phyloP scores from a whole-genome alignment of 1,284 basidiomycete species.

The Xerocomus cyaneibrunnescens region DNA sequence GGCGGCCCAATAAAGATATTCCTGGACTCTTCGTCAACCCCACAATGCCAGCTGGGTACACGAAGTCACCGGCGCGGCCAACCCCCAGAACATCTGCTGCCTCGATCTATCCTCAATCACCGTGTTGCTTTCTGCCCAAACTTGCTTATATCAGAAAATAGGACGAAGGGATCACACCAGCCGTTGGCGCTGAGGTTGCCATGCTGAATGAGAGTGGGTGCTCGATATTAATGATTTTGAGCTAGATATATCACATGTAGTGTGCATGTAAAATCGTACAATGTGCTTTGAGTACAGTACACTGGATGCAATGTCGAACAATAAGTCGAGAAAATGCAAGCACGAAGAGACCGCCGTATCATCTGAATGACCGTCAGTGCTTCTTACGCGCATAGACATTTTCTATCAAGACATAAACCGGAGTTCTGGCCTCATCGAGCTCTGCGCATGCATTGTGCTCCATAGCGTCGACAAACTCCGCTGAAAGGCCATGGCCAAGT shows the following conservation, averaged over 20 bases:
- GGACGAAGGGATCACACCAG: background rate
- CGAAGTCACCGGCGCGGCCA: too few species aligned
- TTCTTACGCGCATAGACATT: constrained; percentile 59
- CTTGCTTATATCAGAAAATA: background rate
- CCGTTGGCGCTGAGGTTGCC: background rate
- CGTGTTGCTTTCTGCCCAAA: background rate
- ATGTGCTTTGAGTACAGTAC: constrained; percentile 18
- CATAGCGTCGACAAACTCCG: constrained; percentile 51
- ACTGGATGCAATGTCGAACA: constrained; percentile 18
- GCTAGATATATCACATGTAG: constrained; percentile 3
- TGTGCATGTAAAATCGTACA: constrained; percentile 24
- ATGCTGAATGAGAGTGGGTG: background rate
- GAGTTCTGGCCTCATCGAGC: constrained; percentile 45
- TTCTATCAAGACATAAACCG: constrained; percentile 54
- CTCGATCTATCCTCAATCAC: too few species aligned
- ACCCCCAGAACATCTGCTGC: too few species aligned
- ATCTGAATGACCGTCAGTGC: constrained; percentile 21
- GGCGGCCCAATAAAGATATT: too few species aligned
- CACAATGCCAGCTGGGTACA: too few species aligned
- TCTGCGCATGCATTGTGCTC: constrained; percentile 51
- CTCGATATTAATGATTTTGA: background rate
- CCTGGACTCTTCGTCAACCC: too few species aligned
- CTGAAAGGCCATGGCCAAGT: constrained; percentile 57
- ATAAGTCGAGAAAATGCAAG: constrained; percentile 5
- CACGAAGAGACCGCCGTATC: background rate